Base-by-base conservation (phyloP, 805 yeast genomes). In the Jamesozyma piceae region DNA sequence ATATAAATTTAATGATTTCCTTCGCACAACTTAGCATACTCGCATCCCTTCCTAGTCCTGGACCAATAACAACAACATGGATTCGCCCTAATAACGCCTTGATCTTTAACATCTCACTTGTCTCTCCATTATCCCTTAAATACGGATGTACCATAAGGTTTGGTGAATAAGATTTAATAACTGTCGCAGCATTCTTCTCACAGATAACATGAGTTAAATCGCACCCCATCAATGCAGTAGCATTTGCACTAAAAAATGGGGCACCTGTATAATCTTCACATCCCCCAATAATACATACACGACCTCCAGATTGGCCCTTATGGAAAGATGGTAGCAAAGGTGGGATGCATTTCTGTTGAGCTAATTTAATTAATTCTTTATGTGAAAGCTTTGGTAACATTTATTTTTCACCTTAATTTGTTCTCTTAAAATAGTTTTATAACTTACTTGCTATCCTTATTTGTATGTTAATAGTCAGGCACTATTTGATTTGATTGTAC, bases 231-330 rank as follows among this genome's bases (percentile, higher is more conserved):
- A 82, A 64, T 2, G 95, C 84, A 1, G 95, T 77, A 1, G 95
- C 83, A 58, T 83, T 82, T 4, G 94, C 83, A 29, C 95, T 74
- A 60, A 92, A 92, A 62, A 71, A 92, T 2, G 97, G 97, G 0
- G 98, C 98, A 0, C 98, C 98, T 0, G 97, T 89, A 60, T 88
- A 90, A 60, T 90, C 97, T 60, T 84, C 89, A 60, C 92, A 81
- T 1, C 98, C 98, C 19, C 98, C 98, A 48, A 90, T 74, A 1
- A 90, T 85, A 10, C 81, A 86, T 2, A 90, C 69, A 45, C 86
- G 72, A 4, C 97, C 97, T 5, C 97, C 97, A 5, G 77, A 72
- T 60, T 90, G 97, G 19, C 98, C 98, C 61, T 90, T 90, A 65
- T 90, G 82, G 59, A 83, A 82, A 14, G 58, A 54, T 4, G 84